Conservation (phyloP, 441 rosid genomes). For the Gossypium trilobum region DNA sequence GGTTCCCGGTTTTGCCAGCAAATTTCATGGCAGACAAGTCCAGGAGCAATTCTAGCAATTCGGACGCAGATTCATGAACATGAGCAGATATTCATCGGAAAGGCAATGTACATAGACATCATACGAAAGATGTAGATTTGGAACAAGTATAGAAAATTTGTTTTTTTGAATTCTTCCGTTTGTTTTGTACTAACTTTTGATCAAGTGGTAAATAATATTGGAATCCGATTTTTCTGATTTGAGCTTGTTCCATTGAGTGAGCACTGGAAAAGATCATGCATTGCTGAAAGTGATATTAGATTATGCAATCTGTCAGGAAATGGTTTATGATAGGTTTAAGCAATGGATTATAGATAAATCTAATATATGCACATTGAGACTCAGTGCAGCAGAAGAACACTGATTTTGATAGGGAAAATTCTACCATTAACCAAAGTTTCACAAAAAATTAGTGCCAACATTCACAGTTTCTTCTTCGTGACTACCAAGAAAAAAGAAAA, state of each 20-base stretch:
- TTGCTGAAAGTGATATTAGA: not conserved
- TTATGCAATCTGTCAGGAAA: too few species aligned
- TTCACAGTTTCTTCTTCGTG: not conserved
- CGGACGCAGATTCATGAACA: conserved; percentile 49
- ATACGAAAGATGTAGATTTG: not conserved
- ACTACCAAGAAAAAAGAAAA: not conserved
- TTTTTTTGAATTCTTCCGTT: conserved; percentile 6
- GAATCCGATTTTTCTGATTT: not conserved
- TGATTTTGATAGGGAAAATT: not conserved
- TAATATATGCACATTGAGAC: not conserved
- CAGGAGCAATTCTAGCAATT: conserved; percentile 39
- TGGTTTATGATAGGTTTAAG: not conserved
- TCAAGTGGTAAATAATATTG: conserved; percentile 3
- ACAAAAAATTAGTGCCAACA: not conserved
- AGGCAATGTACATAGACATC: conserved; percentile 22
- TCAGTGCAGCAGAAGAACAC: not conserved
- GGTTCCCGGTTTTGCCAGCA: conserved; percentile 65
- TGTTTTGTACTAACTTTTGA: conserved; percentile 9
- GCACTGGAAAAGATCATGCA: not conserved
- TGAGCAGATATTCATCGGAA: not conserved
- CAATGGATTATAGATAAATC: not conserved
- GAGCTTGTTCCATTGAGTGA: not conserved
- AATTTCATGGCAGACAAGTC: conserved; percentile 42
- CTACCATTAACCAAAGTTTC: not conserved
- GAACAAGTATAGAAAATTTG: not conserved